These are phyloP conservation scores for Geotrichum fermentans DNA, from an alignment of 1,139 yeast species.

Conservation along the genomic window DNA sequence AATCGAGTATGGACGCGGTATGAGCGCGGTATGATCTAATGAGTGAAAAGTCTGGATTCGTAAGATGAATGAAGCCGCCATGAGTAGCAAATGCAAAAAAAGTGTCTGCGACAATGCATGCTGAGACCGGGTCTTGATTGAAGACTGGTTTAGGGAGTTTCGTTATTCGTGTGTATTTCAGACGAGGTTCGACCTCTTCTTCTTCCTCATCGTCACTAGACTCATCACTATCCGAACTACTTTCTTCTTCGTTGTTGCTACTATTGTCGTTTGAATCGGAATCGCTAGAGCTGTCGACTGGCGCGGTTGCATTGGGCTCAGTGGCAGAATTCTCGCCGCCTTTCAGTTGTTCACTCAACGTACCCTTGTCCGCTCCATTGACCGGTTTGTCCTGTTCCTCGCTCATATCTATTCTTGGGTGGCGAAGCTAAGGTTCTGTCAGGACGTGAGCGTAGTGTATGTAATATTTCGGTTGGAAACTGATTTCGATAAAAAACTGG, in stretches of 20 bases:
- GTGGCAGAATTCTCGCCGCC: too few relatives aligned
- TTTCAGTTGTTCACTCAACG: too few relatives aligned
- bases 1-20: constrained; percentile 70
- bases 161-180: constrained; percentile 66
- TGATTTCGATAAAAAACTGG: too few relatives aligned
- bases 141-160: constrained; percentile 66
- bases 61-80: constrained; percentile 72
- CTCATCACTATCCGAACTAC: constrained; percentile 24
- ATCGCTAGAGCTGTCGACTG: constrained; percentile 24
- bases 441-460: too few relatives aligned
- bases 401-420: too few relatives aligned
- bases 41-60: constrained; percentile 50
- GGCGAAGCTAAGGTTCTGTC: too few relatives aligned
- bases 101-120: constrained; percentile 54
- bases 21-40: constrained; percentile 78
- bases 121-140: constrained; percentile 69
- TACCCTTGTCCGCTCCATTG: too few relatives aligned
- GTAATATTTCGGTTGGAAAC: too few relatives aligned
- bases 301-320: neutral
- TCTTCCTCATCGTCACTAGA: constrained; percentile 43
- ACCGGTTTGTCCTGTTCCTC: too few relatives aligned
- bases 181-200: constrained; percentile 64
- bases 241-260: constrained; percentile 23
- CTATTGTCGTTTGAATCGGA: constrained; percentile 10
- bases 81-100: constrained; percentile 83